Evolutionary conservation across 106 monocot genomes (phyloP).

Genomic region (Allium fistulosum): DNA sequence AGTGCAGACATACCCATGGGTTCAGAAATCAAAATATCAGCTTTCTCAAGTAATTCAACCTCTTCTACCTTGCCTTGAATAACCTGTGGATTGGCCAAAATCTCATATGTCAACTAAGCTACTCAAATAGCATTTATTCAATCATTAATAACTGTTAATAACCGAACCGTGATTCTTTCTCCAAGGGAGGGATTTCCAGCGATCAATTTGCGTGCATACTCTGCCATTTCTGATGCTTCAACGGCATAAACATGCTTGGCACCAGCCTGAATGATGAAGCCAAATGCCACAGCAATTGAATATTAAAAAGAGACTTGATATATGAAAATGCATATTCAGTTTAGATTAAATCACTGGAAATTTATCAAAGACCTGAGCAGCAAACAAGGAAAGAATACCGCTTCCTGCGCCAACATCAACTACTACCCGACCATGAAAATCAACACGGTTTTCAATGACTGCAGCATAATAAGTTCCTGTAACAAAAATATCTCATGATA

Average conservation of each 20-base stretch:
- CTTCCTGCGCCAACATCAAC: conserved; percentile 99
- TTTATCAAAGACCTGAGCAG: conserved; percentile 65
- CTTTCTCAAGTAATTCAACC: conserved; percentile 87
- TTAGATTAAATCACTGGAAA: too few species aligned
- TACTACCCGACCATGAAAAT: conserved; percentile 84
- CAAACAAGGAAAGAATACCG: conserved; percentile 96
- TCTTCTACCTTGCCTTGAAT: conserved; percentile 97
- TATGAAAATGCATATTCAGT: too few species aligned
- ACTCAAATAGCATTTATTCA: neutral
- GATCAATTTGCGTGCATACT: conserved; percentile 73
- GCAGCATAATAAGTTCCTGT: conserved; percentile 96
- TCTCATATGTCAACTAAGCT: neutral
- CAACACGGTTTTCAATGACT: conserved; percentile 77
- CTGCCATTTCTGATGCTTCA: conserved; percentile 99
- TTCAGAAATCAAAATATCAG: conserved; percentile 97
- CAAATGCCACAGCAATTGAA: neutral
- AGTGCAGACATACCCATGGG: conserved; percentile 75
- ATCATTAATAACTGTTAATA: neutral
- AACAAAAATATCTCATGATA: conserved; percentile 1
- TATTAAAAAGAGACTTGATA: too few species aligned
- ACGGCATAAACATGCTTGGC: conserved; percentile 99
- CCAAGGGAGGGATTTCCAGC: conserved; percentile 85
- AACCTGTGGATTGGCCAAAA: conserved; percentile 35
- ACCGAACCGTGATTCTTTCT: conserved; percentile 75
- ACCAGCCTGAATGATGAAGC: conserved; percentile 56